Evolutionary conservation across 1,284 basidiomycete genomes (phyloP), one percentile per base, ranked within the genome.

Genomic region (Farysia itapuensis): DNA sequence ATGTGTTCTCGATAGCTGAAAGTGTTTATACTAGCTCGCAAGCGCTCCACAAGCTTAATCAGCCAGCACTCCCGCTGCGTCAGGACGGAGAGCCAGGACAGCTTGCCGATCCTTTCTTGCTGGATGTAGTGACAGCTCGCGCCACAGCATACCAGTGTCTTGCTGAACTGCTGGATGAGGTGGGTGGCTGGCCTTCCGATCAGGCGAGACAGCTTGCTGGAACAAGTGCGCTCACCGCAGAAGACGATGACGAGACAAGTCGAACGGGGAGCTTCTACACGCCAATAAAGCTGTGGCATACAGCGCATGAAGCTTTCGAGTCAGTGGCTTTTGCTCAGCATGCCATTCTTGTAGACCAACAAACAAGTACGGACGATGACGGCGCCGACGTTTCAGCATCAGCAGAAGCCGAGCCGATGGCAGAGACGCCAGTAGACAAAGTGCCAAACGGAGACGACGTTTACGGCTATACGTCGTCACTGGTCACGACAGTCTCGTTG

Each of bases 401-500:
- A 23, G 14, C 22, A n/a, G 14, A 31, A 15, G 37, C 25, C 25
- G 25, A 46, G 39, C 20, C 13, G 38, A 37, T 35, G 39, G 38
- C n/a, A n/a, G 19, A 35, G 19, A 20, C 37, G 26, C 26, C 11
- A 28, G 26, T n/a, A 28, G 26, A 28, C 26, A 28, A 28, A n/a
- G n/a, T 28, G 19, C 18, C 19, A 43, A 29, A 18, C 19, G 38
- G 33, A 20, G 39, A 35, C 3, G 48, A 37, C 13, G 36, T 63
- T 4, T 64, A 44, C 31, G 60, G 57, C 5, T 67, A 65, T 28
- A 65, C 65, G 2, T 56, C 65, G 4, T 65, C 61, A 15, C 45
- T 67, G 2, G 56, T 65, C 23, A 67, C 61, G 13, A 51, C 61
- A 5, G 35, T 43, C 19, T 48, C 65, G 25, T 29, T 58, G 14